phyloP scores from a whole-genome alignment of 1,139 yeast genomes.

The Saccharomyces hybrid region DNA sequence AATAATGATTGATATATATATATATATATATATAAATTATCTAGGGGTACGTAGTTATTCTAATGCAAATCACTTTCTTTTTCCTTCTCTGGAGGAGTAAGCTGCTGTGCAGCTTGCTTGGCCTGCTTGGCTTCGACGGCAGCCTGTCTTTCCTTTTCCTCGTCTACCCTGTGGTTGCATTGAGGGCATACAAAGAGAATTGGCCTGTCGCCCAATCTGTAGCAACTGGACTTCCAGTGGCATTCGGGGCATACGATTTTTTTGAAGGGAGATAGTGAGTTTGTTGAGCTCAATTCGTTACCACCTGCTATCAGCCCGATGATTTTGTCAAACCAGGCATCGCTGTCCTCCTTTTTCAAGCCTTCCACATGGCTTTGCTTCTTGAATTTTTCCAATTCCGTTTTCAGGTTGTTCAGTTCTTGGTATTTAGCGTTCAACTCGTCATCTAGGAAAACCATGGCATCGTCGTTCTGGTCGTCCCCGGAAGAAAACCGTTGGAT shows the following conservation, averaged over 20 bases:
- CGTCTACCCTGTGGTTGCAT: conserved; percentile 42
- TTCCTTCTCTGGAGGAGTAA: not conserved
- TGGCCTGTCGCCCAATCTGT: conserved; percentile 37
- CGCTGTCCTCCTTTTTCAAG: conserved; percentile 19
- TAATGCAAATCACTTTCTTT: not conserved
- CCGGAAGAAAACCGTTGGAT: conserved; percentile 55
- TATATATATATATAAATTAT: not conserved
- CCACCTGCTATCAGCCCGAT: conserved; percentile 28
- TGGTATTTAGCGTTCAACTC: conserved; percentile 38
- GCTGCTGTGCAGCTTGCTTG: not conserved
- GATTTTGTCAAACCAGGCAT: conserved; percentile 31
- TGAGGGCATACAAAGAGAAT: conserved; percentile 63
- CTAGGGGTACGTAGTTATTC: not conserved
- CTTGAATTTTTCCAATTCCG: conserved; percentile 29
- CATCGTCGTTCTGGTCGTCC: conserved; percentile 31
- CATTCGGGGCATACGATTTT: conserved; percentile 26
- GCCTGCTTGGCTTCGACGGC: not conserved
- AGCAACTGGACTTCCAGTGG: conserved; percentile 20
- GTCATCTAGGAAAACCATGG: conserved; percentile 31
- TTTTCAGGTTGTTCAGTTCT: conserved; percentile 35
- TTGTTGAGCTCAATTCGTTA: conserved; percentile 13
- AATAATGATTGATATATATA: conserved; percentile 16
- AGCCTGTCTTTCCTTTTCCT: conserved; percentile 1
- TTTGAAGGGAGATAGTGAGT: not conserved
- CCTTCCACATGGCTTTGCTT: conserved; percentile 13